Evolutionary conservation across 306 rosid genomes (phyloP).

Genomic region (Echinosophora koreensis): DNA sequence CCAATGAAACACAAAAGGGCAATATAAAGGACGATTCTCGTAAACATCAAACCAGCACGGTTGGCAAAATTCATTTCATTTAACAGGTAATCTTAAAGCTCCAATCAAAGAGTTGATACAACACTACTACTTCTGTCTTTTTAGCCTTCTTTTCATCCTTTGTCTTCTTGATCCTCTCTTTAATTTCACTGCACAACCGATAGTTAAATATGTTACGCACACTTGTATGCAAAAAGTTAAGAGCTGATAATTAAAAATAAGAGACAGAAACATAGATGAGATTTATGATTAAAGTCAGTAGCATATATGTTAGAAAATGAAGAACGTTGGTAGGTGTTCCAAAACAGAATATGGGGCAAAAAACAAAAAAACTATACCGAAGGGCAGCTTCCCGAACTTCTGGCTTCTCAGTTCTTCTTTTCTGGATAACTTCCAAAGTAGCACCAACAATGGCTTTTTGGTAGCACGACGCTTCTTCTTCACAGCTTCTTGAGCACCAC

Average conservation of each 20-base stretch:
- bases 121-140: slow-evolving; percentile 71
- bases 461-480: slow-evolving; percentile 73
- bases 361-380: slow-evolving; percentile 51
- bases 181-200: slow-evolving; percentile 68
- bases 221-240: not conserved
- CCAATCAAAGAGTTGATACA: slow-evolving; percentile 36
- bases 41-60: not conserved
- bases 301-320: not conserved
- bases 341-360: not conserved
- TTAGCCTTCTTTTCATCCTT: slow-evolving; percentile 93
- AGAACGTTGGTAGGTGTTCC: too few species aligned
- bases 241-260: too few species aligned
- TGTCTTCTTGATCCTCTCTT: slow-evolving; percentile 87
- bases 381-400: slow-evolving; percentile 86
- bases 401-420: slow-evolving; percentile 71
- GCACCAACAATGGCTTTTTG: slow-evolving; percentile 78
- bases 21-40: not conserved
- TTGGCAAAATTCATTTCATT: slow-evolving; percentile 14
- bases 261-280: not conserved
- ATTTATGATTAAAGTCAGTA: not conserved
- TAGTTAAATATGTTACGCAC: not conserved
- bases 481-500: slow-evolving; percentile 87
- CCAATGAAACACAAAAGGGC: not conserved
- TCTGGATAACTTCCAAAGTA: slow-evolving; percentile 75
- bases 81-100: slow-evolving; percentile 10